Percentiles rank a stretch among this genome's conserved stretches.
Evolutionary conservation across 257 asterid genomes (phyloP).

Genomic region (Penstemon davidsonii): DNA sequence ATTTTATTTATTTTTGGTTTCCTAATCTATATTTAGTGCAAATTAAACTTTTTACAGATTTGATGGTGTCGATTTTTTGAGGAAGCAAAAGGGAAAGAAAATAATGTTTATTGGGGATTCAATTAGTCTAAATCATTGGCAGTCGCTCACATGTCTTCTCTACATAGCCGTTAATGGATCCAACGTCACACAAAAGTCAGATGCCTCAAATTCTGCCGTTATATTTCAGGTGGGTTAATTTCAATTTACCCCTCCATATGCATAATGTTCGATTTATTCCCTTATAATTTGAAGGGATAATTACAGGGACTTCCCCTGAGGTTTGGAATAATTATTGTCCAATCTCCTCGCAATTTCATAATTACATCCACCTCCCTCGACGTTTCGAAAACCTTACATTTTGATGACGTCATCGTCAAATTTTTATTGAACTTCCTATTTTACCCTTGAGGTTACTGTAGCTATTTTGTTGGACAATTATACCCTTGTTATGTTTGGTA

Average conservation of each 20-base stretch:
- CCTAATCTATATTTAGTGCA: no score
- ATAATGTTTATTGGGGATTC: constrained; percentile 55
- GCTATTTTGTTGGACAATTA: no score
- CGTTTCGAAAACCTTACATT: no score
- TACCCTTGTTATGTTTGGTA: no score
- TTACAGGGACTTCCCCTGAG: no score
- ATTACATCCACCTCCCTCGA: no score
- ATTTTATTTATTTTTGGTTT: background rate
- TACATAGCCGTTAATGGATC: constrained; percentile 29
- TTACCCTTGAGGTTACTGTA: no score
- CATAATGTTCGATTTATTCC: background rate
- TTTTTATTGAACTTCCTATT: no score
- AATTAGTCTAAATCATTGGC: constrained; percentile 39
- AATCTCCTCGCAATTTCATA: no score
- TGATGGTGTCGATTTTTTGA: constrained; percentile 38
- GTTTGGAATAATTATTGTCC: no score
- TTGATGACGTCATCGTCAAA: no score
- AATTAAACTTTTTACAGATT: constrained; percentile 28
- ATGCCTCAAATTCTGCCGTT: constrained; percentile 22
- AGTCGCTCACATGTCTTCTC: constrained; percentile 43
- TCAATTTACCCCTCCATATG: background rate
- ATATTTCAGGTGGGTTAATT: constrained; percentile 33
- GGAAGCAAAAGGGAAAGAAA: constrained; percentile 38
- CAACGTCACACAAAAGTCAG: constrained; percentile 18
- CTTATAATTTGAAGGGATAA: no score